Evolutionary conservation across 306 rosid genomes (phyloP).

Genomic region (Oemleria cerasiformis): DNA sequence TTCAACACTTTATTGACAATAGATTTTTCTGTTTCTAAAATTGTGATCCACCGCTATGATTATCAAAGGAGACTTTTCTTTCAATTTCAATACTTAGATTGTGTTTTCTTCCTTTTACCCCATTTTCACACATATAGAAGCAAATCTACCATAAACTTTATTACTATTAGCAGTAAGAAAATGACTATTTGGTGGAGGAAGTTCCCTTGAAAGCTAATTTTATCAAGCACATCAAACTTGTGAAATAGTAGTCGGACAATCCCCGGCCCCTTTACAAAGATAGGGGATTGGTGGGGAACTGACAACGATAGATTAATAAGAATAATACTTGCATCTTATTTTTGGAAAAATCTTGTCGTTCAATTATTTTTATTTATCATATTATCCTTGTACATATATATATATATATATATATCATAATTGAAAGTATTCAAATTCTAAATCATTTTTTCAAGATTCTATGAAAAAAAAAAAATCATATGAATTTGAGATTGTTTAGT

Average conservation of each 20-base stretch:
- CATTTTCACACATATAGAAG: not conserved
- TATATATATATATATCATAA: not conserved
- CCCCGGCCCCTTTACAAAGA: not conserved
- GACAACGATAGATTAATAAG: not conserved
- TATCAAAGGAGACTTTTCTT: not conserved
- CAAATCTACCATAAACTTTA: not conserved
- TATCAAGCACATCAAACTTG: not conserved
- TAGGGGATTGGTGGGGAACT: not conserved
- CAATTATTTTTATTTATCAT: too few relatives aligned
- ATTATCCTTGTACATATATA: too few relatives aligned
- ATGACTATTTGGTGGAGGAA: not conserved
- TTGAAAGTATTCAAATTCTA: not conserved
- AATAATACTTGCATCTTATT: too few relatives aligned
- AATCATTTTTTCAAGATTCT: not conserved
- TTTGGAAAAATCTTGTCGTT: too few relatives aligned
- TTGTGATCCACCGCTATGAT: slow-evolving; percentile 4
- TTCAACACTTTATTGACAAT: not conserved
- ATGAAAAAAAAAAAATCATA: too few relatives aligned
- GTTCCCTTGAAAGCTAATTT: not conserved
- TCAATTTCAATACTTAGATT: slow-evolving; percentile 2
- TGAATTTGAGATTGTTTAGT: not conserved
- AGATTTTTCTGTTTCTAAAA: not conserved
- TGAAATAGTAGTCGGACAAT: not conserved
- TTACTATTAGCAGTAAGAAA: not conserved
- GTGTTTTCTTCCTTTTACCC: not conserved